These are phyloP conservation scores for Tetradesmus obliquus DNA, from an alignment of 139 green algal species.

Conservation along the genomic window DNA sequence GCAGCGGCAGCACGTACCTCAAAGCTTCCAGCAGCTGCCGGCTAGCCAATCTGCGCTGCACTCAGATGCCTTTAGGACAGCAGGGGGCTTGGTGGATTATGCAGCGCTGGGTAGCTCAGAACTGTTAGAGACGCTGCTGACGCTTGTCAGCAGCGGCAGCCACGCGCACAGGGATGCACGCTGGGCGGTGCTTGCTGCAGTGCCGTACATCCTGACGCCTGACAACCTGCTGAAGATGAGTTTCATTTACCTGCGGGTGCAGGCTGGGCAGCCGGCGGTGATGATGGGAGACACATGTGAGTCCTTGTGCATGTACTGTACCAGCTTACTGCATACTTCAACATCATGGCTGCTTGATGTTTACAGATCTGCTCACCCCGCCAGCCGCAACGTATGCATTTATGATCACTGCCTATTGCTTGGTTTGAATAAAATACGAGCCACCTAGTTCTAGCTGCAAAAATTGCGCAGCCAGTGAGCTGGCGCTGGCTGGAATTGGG, in stretches of 20 bases:
- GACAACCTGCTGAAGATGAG: constrained; percentile 39
- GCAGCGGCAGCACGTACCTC: constrained; percentile 25
- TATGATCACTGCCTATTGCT: too few species aligned
- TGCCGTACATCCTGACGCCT: constrained; percentile 12
- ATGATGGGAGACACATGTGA: constrained; percentile 22
- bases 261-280: constrained; percentile 17
- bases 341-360: background rate
- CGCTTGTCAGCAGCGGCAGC: background rate
- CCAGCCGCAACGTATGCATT: too few species aligned
- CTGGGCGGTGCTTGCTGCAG: background rate
- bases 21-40: constrained; percentile 34
- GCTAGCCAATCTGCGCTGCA: background rate
- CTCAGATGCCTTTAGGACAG: background rate
- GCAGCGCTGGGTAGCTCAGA: background rate
- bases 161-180: background rate
- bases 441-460: too few species aligned
- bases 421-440: too few species aligned
- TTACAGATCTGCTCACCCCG: too few species aligned
- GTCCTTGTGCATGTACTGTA: background rate
- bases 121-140: background rate
- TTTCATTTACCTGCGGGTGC: constrained; percentile 14
- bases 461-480: too few species aligned
- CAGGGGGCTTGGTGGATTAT: background rate
- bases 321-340: background rate
- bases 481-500: too few species aligned